Evolutionary conservation across 352 stramenopile genomes (phyloP), one percentile per base, ranked within the genome.

Genomic region (Phytophthora citricola): DNA sequence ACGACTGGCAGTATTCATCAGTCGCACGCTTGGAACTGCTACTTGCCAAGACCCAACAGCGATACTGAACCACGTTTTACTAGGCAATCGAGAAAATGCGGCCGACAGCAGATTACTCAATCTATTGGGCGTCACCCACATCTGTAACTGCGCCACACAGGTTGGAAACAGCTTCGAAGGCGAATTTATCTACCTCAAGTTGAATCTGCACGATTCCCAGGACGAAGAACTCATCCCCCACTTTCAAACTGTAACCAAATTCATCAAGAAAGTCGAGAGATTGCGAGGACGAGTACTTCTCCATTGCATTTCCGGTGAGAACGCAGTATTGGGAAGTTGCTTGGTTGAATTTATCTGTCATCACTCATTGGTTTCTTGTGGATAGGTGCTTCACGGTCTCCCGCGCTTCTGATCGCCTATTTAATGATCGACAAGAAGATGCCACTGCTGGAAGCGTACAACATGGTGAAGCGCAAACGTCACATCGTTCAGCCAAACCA

Each of bases 351-450:
- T 22, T 43, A 14, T 44, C 26, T 20, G 9, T 57, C n/a, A 43
- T 12, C 1, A 3, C 32, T 49, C n/a, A 47, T n/a, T 24, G n/a
- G 3, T 0, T 8, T 22, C 31, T 40, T 14, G 15, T 26, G n/a
- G 27, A 22, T 46, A 84, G 81, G 81, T 5, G 69, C 75, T 31
- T 91, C 82, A 11, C 75, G 82, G 10, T 89, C 79, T 5, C 69
- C 82, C 5, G 75, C 82, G 5, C 70, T 91, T 36, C 48, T 91
- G 24, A 63, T 91, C 27, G 82, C 78, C 15, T 87, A 91, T 48
- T 63, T 91, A 44, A 91, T 90, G 82, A 83, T 85, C 66, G 73
- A 87, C 67, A 91, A 91, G 62, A 65, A 60, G 17, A 82, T 91
- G 66, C 60, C 70, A n/a, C 58, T 91, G 39, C 58, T 81, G 4